Evolutionary conservation across 2,329 filamentous ascomycete species (phyloP).

Genomic region (Aspergillus amoenus): DNA sequence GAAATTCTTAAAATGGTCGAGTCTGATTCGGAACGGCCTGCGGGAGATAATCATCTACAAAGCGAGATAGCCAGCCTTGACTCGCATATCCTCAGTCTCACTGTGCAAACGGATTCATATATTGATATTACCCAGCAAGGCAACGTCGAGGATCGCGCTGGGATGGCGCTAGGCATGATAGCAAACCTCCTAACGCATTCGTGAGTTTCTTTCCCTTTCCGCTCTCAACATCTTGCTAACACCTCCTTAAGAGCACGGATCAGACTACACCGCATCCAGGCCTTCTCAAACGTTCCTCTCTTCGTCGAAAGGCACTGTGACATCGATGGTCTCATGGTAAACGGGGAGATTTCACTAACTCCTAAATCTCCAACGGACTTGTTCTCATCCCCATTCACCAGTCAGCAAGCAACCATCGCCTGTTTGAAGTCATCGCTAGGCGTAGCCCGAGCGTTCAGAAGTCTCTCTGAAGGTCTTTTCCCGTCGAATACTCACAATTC

Average conservation of each 20-base stretch:
- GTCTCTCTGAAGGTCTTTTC: neutral
- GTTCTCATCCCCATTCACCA: neutral
- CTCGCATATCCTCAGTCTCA: too few species aligned
- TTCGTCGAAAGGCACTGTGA: neutral
- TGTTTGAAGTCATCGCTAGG: neutral
- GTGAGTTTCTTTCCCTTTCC: too few species aligned
- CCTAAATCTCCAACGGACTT: neutral
- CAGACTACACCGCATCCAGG: neutral
- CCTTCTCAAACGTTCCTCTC: neutral
- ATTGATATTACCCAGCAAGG: too few species aligned
- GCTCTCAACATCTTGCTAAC: accelerated
- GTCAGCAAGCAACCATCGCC: neutral
- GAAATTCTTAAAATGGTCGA: too few species aligned
- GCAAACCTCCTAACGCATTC: too few species aligned
- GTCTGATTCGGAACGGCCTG: too few species aligned
- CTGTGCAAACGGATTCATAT: too few species aligned
- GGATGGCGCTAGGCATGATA: too few species aligned
- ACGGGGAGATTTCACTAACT: neutral
- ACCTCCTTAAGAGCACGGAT: neutral
- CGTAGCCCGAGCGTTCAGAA: slow-evolving; percentile 1
- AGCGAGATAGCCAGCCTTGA: too few species aligned
- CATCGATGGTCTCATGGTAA: neutral
- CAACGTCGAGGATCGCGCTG: too few species aligned
- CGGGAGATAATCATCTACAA: too few species aligned
- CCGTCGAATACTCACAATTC: neutral